Evolutionary conservation across 768 basidiomycete genomes (phyloP), one percentile per base, ranked within the genome.

Genomic region (Hericium alpestre): DNA sequence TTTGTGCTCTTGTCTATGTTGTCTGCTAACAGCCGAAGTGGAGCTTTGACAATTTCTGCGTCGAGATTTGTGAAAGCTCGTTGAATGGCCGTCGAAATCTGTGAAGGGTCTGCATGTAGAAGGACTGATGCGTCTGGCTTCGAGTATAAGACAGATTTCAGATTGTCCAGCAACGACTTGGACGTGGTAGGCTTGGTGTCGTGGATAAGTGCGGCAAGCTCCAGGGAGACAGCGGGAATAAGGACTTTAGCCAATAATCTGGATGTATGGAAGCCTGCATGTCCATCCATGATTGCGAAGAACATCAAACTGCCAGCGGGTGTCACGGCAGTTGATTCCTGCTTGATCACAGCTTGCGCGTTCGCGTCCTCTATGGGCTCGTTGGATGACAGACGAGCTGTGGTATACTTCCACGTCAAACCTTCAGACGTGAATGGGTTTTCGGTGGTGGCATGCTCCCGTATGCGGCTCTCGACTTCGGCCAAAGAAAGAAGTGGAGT

Each of bases 201-300:
- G 51, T 72, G 69, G 40, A 76, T 71, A 37, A 89, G 74, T 16
- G 73, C 70, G 16, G 79, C 75, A 51, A 98, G 77, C 65, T 95
- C 85, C 39, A 90, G 73, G 0, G 84, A 81, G 56, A 95, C 85
- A 8, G 88, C 86, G 55, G 87, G 89, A 59, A 96, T 88, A 58
- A 98, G 79, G 50, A 86, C 79, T 56, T 85, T 84, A 2, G 89
- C 86, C 53, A 98, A 83, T 38, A 95, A 76, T 56, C 81, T 79
- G 12, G 90, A 93, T 2, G 95, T 98, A 53, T 90, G 79, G 39
- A 72, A 79, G 1, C 96, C 96, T 2, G 81, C 75, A 67, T 98
- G 96, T 2, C 93, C 93, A 63, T 93, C 93, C 84, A 95, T 87
- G 38, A 95, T 84, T 1, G 90, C 74, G 65, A 92, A 93, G 70